Evolutionary conservation across 2,329 filamentous ascomycete species (phyloP), one percentile per base, ranked within the genome.

Genomic region (Dactylonectria macrodidyma): DNA sequence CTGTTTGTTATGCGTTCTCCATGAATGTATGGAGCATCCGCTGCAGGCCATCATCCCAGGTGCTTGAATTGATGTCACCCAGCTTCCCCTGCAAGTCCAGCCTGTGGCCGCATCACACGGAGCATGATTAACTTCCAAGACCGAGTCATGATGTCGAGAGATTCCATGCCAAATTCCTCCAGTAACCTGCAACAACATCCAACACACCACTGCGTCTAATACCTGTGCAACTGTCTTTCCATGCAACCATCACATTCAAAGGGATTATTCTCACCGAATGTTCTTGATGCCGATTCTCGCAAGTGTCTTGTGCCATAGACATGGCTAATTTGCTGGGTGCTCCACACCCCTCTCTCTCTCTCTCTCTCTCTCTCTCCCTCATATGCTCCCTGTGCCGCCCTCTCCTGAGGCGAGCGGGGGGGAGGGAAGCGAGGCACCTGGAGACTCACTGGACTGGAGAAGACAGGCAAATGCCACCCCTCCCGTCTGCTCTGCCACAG

Each of bases 291-390:
- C n/a, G 51, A 36, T 54, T 36, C 30, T 24, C n/a, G 33, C 51
- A 54, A 34, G 11, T 22, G 33, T 36, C 51, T 36, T 19, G 51
- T 19, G 64, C 56, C 64, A 71, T 67, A 71, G 59, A 47, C 62
- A 57, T 68, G 59, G 67, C 62, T 71, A 71, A 74, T 72, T 72
- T 54, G 51, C 51, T 10, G 72, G 69, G 52, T 61, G 65, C 65
- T 69, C 71, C 69, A 72, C 71, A 62, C 51, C 54, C 30, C 52
- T 72, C 50, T 59, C 44, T 38, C 62, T 57, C 46, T 19, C 19
- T 19, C 54, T 38, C 62, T 57, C 46, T 19, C 54, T 22, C 52
- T 72, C 50, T 59, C 44, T 38, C 62, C 57, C 46, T 55, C 56
- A 58, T 5, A 30, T 30, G 26, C 26, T 30, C 26, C 51, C 51